Conservation (phyloP, 306 rosid species). For the barrel medic (Medicago truncatula) region MtrunA17r5.0-ANR NC_053048.1:28233001-28233500, state of each 20-base stretch:
- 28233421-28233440: no score
- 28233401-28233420: no score
- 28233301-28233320: neutral
- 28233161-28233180: conserved; percentile 40
- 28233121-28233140: conserved; percentile 50
- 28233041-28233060: neutral
- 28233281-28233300: conserved; percentile 37
- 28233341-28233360: neutral
- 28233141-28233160: conserved; percentile 36
- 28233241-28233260: conserved; percentile 43
- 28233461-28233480: no score
- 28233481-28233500: no score
- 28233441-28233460: no score
- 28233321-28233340: accelerated
- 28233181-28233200: conserved; percentile 52
- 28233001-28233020: neutral
- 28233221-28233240: conserved; percentile 15
- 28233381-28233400: no score
- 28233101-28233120: neutral
- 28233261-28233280: conserved; percentile 44
- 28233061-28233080: conserved; percentile 2
- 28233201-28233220: conserved; percentile 33
- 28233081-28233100: conserved; percentile 28
- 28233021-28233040: neutral
- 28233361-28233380: conserved; percentile 32